Percentiles rank a stretch among this genome's conserved stretches.
These are phyloP conservation scores for Fomitopsis serialis DNA, from an alignment of 768 basidiomycete genomes.

Conservation along the genomic window DNA sequence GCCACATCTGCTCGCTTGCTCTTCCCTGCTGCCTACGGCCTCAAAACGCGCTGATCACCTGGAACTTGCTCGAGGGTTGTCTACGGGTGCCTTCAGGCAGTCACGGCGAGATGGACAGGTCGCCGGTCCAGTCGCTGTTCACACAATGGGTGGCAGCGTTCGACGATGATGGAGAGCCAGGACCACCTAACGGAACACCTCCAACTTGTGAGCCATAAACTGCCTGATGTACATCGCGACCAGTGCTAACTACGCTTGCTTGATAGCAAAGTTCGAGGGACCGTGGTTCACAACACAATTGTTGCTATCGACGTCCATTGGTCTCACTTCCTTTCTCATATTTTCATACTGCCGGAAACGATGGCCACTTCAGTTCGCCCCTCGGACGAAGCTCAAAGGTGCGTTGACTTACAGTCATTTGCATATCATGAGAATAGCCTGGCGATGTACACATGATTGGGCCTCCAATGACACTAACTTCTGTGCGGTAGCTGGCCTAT, in stretches of 20 bases:
- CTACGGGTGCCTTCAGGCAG: too few relatives aligned
- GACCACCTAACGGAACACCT: neutral
- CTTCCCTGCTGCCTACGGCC: too few relatives aligned
- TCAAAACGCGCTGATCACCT: too few relatives aligned
- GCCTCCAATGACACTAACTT: too few relatives aligned
- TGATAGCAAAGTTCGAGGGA: conserved; percentile 74
- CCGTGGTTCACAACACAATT: conserved; percentile 96
- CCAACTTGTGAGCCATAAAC: neutral
- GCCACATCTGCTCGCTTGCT: too few relatives aligned
- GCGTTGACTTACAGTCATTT: conserved; percentile 11
- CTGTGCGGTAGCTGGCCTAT: too few relatives aligned
- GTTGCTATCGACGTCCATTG: conserved; percentile 69
- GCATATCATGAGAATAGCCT: too few relatives aligned
- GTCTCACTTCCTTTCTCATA: conserved; percentile 72
- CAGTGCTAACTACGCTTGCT: neutral
- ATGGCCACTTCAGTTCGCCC: conserved; percentile 89
- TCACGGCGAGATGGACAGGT: neutral
- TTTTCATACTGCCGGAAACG: conserved; percentile 87
- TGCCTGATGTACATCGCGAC: too few relatives aligned
- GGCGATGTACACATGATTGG: too few relatives aligned
- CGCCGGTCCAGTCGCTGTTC: neutral
- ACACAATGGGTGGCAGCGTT: neutral
- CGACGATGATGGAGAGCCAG: neutral
- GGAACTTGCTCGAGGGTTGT: too few relatives aligned
- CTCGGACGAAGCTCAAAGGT: conserved; percentile 94